Evolutionary conservation across 23 red algal genomes (phyloP), one percentile per base, ranked within the genome.

Genomic region (Gracilaria domingensis): DNA sequence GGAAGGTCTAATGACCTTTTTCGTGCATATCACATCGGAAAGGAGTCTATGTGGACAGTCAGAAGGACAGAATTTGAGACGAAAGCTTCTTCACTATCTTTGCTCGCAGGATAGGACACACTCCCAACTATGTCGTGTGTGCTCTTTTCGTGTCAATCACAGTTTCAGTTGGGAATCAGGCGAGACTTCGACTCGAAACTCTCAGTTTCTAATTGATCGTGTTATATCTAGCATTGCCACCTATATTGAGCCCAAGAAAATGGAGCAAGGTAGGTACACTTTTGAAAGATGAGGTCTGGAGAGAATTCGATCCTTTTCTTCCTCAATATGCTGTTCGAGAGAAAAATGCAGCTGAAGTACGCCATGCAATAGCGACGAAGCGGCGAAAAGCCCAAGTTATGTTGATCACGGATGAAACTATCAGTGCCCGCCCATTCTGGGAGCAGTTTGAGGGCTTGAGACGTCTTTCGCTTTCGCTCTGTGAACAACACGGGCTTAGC

Each of bases 241-340:
- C 7, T 96, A 93, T 33, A 30, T 85, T 40, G 60, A 80, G 14
- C 95, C 95, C 21, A 74, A 59, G 47, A 83, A 71, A 36, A 88
- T 96, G 88, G 83, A 96, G 81, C 95, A 96, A 40, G 95, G 95
- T 20, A 50, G 39, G 30, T 96, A 96, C 66, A 62, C 32, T 7
- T n/a, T 62, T 96, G 12, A 84, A 77, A 36, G 82, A 81, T 32
- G 70, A 55, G 13, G 48, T 80, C 12, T 96, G 95, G 95, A 21
- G 47, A 56, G 64, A 86, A 58, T 96, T 89, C 77, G 95, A 96
- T 81, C 95, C 95, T 32, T 96, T 96, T 79, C 42, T 57, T 65
- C 82, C 95, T 29, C 95, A 93, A 38, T 82, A 82, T 20, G 58
- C 80, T 25, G 54, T 45, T 21, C 53, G 75, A 23, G 95, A 96